Conservation (phyloP, 805 yeast species). For the Ascoidea rubescens region DNA sequence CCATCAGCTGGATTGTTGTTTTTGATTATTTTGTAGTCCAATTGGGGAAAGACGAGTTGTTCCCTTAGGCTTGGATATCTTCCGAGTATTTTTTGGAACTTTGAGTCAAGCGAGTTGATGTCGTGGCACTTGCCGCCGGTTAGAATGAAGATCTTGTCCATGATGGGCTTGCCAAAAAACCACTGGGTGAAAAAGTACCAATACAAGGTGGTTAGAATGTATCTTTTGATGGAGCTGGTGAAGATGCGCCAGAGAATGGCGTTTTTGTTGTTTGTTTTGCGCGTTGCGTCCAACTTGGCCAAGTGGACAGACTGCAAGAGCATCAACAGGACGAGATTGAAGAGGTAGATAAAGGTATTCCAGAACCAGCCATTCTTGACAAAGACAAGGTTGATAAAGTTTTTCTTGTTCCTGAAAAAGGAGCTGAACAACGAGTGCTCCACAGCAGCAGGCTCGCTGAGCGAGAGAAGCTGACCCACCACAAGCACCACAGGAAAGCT, state of each 20-base stretch:
- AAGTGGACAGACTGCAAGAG: constrained; percentile 14
- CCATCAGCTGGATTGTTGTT: neutral
- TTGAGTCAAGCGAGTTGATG: constrained; percentile 9
- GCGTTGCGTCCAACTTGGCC: constrained; percentile 12
- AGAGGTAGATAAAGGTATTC: constrained; percentile 42
- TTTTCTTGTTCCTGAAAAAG: constrained; percentile 40
- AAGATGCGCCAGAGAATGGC: constrained; percentile 71
- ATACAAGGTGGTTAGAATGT: too few relatives aligned
- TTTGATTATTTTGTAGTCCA: neutral
- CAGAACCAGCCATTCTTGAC: constrained; percentile 92
- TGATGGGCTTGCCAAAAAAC: constrained; percentile 72
- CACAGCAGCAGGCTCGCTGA: neutral
- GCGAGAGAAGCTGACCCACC: constrained; percentile 3
- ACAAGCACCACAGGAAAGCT: constrained; percentile 1
- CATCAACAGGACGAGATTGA: constrained; percentile 6
- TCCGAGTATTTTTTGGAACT: constrained; percentile 4
- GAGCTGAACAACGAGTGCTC: neutral
- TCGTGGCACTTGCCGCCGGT: constrained; percentile 74
- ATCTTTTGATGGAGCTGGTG: too few relatives aligned
- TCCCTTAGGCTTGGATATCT: constrained; percentile 9
- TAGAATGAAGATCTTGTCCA: constrained; percentile 68
- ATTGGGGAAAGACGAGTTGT: constrained; percentile 1
- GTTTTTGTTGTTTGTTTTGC: neutral
- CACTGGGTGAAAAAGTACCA: constrained; percentile 54
- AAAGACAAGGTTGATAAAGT: constrained; percentile 55